Evolutionary conservation across 257 asterid species (phyloP).

Genomic region (Leptodermis oblonga): DNA sequence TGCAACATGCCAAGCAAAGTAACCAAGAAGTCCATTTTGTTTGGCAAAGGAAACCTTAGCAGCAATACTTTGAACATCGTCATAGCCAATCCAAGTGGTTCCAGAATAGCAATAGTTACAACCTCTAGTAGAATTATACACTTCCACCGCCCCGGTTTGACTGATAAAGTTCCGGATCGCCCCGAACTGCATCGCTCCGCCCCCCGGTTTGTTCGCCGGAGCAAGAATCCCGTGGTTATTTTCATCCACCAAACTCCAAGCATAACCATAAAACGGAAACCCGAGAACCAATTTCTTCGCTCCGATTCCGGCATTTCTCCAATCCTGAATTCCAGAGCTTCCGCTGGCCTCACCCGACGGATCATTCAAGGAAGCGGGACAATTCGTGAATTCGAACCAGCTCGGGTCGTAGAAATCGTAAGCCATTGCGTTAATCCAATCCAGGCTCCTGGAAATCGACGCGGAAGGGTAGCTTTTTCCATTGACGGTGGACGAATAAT

Average conservation of each 20-base stretch:
- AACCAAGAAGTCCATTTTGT: slow-evolving; percentile 42
- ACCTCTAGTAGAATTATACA: slow-evolving; percentile 27
- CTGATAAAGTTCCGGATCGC: slow-evolving; percentile 17
- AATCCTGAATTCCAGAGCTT: slow-evolving; percentile 29
- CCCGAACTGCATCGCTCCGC: slow-evolving; percentile 26
- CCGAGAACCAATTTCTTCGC: slow-evolving; percentile 39
- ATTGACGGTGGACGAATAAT: slow-evolving; percentile 17
- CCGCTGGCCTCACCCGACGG: slow-evolving; percentile 29
- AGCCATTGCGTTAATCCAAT: slow-evolving; percentile 43
- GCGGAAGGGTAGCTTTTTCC: slow-evolving; percentile 26
- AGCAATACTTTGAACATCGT: slow-evolving; percentile 28
- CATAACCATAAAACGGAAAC: slow-evolving; percentile 47
- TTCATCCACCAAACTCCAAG: slow-evolving; percentile 33
- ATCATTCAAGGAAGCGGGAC: slow-evolving; percentile 38
- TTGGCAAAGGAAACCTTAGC: slow-evolving; percentile 41
- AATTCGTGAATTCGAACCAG: slow-evolving; percentile 30
- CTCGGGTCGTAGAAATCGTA: slow-evolving; percentile 48
- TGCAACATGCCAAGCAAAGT: slow-evolving; percentile 49
- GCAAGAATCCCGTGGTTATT: slow-evolving; percentile 37
- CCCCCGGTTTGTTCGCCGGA: slow-evolving; percentile 33
- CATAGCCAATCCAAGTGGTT: slow-evolving; percentile 47
- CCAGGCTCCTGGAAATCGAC: slow-evolving; percentile 31
- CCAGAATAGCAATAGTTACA: slow-evolving; percentile 43
- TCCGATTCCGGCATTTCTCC: slow-evolving; percentile 33
- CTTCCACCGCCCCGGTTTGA: background rate